Conservation (phyloP, 441 rosid species). For the Cnidoscolus chayamansa region DNA sequence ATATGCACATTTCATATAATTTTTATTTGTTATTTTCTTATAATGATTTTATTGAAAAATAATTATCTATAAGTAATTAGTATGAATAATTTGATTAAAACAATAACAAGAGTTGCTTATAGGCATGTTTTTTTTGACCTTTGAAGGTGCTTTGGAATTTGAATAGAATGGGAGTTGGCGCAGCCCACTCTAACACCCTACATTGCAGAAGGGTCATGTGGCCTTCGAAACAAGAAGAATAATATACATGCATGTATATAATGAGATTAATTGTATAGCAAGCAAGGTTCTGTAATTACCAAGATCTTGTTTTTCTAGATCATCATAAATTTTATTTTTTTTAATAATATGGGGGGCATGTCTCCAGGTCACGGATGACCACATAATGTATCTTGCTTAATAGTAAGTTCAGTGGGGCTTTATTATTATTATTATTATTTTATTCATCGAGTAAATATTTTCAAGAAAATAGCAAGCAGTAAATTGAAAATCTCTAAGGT, state of each 20-base stretch:
- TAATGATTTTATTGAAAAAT: too few species aligned
- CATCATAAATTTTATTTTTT: background rate
- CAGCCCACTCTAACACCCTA: background rate
- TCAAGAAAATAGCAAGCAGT: too few species aligned
- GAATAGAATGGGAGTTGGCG: background rate
- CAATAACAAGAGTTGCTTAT: too few species aligned
- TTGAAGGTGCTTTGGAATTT: slow-evolving; percentile 6
- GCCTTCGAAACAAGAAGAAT: background rate
- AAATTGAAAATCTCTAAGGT: too few species aligned
- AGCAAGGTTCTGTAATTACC: slow-evolving; percentile 12
- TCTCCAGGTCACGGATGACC: slow-evolving; percentile 18
- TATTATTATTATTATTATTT: background rate
- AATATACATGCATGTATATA: slow-evolving; percentile 3
- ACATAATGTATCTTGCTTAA: background rate
- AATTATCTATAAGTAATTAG: too few species aligned
- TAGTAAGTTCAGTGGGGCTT: background rate
- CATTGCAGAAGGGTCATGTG: background rate
- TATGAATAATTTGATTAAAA: too few species aligned
- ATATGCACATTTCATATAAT: too few species aligned
- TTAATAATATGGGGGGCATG: too few species aligned
- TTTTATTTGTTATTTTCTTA: too few species aligned
- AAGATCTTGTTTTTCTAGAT: background rate
- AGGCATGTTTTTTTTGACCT: slow-evolving; percentile 1
- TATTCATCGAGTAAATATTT: too few species aligned
- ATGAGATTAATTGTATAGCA: slow-evolving; percentile 6